Evolutionary conservation across 768 basidiomycete genomes (phyloP).

Genomic region (Podaxis sp.): DNA sequence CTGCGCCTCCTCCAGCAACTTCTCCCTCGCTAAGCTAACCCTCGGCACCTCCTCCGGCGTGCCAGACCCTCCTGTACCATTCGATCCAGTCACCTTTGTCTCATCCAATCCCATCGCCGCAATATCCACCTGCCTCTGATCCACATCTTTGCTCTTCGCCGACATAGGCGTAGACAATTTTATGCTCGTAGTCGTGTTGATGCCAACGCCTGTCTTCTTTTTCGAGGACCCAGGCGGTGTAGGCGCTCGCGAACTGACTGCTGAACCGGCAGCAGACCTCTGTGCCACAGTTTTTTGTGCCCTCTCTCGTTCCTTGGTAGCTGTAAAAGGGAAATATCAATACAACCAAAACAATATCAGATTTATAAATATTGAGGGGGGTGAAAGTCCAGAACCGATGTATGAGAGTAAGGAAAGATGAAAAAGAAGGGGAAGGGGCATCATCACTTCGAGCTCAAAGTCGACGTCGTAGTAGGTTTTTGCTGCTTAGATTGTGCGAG

Average conservation of each 20-base stretch:
- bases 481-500: conserved; percentile 20
- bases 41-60: conserved; percentile 56
- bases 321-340: conserved; percentile 52
- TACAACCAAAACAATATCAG: conserved; percentile 28
- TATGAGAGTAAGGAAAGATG: conserved; percentile 22
- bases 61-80: conserved; percentile 21
- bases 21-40: conserved; percentile 71
- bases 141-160: conserved; percentile 33
- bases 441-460: conserved; percentile 20
- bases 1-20: conserved; percentile 76
- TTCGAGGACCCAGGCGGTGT: conserved; percentile 43
- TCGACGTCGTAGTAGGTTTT: conserved; percentile 22
- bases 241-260: conserved; percentile 44
- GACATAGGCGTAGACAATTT: conserved; percentile 42
- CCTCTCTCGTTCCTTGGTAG: conserved; percentile 79
- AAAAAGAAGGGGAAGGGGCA: conserved; percentile 20
- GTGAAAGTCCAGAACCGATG: conserved; percentile 10
- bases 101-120: conserved; percentile 66
- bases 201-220: conserved; percentile 40
- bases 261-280: conserved; percentile 41
- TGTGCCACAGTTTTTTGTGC: conserved; percentile 56
- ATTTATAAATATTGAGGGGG: neutral
- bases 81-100: conserved; percentile 37
- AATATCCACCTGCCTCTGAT: conserved; percentile 70
- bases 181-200: conserved; percentile 28